These are phyloP conservation scores for Leccinellum albellum DNA, from an alignment of 768 basidiomycete species.

Conservation along the genomic window DNA sequence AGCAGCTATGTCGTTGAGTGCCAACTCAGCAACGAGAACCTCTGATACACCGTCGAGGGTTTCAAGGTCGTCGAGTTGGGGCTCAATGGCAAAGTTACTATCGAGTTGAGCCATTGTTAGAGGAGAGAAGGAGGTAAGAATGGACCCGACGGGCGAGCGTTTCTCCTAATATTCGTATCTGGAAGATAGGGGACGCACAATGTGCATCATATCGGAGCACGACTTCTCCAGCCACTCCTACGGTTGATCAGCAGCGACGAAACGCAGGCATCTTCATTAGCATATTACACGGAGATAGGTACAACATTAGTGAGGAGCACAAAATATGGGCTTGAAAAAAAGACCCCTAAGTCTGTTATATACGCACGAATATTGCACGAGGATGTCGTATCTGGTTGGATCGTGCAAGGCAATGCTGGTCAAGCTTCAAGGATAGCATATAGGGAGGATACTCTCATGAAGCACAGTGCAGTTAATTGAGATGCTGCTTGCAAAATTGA, in stretches of 20 bases:
- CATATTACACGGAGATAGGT: background rate
- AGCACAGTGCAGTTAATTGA: too few species aligned
- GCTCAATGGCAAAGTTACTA: slow-evolving; percentile 13
- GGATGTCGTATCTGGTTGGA: too few species aligned
- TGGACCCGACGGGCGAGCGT: background rate
- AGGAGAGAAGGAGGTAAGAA: background rate
- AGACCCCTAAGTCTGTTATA: background rate
- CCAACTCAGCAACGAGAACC: slow-evolving; percentile 39
- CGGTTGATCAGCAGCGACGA: background rate
- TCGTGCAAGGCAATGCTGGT: too few species aligned
- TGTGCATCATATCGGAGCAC: background rate
- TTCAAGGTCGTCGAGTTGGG: slow-evolving; percentile 1
- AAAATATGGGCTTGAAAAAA: too few species aligned
- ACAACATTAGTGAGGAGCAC: background rate
- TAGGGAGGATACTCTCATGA: too few species aligned
- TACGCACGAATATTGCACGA: too few species aligned
- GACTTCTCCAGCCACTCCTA: too few species aligned
- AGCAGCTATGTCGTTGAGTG: slow-evolving; percentile 39
- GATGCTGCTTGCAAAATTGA: too few species aligned
- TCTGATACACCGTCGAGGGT: slow-evolving; percentile 34
- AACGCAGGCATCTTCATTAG: background rate
- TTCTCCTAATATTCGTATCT: background rate
- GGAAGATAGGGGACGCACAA: background rate
- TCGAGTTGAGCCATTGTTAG: slow-evolving; percentile 5
- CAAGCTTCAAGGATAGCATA: too few species aligned